Evolutionary conservation across 768 basidiomycete species (phyloP).

Genomic region (Nidula microcarpa): DNA sequence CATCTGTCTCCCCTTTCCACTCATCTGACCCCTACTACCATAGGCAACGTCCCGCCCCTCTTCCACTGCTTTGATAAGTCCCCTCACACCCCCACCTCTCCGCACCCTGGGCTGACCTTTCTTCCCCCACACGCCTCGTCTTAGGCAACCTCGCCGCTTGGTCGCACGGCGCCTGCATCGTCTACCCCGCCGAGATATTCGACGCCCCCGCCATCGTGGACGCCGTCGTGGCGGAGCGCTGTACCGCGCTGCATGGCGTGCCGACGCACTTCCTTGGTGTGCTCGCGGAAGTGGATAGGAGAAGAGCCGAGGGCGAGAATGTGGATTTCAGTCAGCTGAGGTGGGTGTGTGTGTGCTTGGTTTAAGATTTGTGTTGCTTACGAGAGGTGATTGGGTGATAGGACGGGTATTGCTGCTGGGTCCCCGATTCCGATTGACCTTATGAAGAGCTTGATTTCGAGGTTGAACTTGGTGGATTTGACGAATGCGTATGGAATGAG

Average conservation of each 20-base stretch:
- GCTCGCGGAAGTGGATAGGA: conserved; percentile 59
- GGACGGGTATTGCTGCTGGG: conserved; percentile 83
- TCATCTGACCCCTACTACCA: not conserved
- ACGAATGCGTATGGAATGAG: conserved; percentile 89
- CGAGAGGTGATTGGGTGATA: conserved; percentile 14
- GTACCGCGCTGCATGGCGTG: conserved; percentile 80
- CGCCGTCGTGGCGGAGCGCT: conserved; percentile 62
- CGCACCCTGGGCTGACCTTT: conserved; percentile 5
- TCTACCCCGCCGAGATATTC: conserved; percentile 70
- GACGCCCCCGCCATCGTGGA: conserved; percentile 67
- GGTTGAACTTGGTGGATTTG: conserved; percentile 65
- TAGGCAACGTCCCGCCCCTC: conserved; percentile 80
- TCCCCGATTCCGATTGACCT: conserved; percentile 76
- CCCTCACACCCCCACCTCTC: conserved; percentile 5
- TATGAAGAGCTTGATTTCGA: conserved; percentile 68
- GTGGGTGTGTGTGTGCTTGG: conserved; percentile 29
- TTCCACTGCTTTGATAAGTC: conserved; percentile 91
- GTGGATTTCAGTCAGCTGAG: conserved; percentile 51
- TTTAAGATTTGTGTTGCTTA: not conserved
- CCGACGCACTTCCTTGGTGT: conserved; percentile 84
- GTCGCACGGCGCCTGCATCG: conserved; percentile 68
- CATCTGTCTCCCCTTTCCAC: not conserved
- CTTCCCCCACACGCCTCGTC: conserved; percentile 56
- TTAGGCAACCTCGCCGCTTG: conserved; percentile 78
- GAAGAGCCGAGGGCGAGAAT: conserved; percentile 39